Conservation (phyloP, 345 rosid genomes). For the Salix udensis region DNA sequence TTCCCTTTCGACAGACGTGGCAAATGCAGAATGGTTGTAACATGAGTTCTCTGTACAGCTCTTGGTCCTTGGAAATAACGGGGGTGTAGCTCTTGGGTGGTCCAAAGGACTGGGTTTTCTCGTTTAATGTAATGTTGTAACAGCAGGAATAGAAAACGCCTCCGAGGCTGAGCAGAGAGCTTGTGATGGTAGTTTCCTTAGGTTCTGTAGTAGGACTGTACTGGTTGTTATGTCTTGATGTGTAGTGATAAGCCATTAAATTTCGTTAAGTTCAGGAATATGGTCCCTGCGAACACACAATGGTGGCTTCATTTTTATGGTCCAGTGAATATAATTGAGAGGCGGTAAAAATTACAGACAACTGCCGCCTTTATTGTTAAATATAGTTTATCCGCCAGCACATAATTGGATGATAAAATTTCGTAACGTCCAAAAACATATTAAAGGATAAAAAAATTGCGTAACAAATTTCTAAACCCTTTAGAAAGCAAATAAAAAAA, state of each 20-base stretch:
- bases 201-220: conserved; percentile 4
- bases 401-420: no score
- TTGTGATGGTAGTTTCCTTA: background rate
- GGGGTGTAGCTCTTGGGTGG: background rate
- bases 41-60: conserved; percentile 31
- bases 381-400: no score
- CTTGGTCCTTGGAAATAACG: conserved; percentile 11
- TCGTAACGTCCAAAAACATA: no score
- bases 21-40: conserved; percentile 18
- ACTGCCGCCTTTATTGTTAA: no score
- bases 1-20: conserved; percentile 11
- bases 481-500: no score
- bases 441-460: no score
- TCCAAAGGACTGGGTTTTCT: background rate
- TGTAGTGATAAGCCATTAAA: background rate
- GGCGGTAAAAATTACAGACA: no score
- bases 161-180: background rate
- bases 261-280: no score
- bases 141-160: conserved; percentile 6
- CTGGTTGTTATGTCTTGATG: conserved; percentile 7
- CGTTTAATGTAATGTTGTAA: conserved; percentile 4
- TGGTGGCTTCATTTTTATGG: no score
- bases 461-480: no score
- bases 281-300: no score
- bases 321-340: no score